A percentile compares a stretch with the other conserved stretches of the same genome.
Evolutionary conservation across 192 early-diverging fungal genomes (phyloP).

Genomic region (Spizellomyces punctatus): DNA sequence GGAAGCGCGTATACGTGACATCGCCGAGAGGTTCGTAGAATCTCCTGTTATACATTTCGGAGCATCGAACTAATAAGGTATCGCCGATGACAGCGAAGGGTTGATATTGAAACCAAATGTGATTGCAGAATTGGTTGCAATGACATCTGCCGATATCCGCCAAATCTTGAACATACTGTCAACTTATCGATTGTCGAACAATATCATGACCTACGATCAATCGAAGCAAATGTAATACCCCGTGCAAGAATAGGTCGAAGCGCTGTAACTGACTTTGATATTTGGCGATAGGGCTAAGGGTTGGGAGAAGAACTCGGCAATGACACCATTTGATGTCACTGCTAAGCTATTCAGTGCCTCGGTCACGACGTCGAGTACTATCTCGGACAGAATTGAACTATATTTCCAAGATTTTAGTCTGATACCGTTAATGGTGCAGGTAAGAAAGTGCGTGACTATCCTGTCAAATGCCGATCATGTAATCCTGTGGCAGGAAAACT

Average conservation of each 20-base stretch:
- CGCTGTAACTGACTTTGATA: slow-evolving; percentile 30
- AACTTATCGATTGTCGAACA: slow-evolving; percentile 75
- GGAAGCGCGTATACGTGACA: slow-evolving; percentile 72
- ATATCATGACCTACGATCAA: slow-evolving; percentile 77
- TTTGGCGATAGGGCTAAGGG: slow-evolving; percentile 7
- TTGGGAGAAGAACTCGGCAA: slow-evolving; percentile 63
- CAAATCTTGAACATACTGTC: slow-evolving; percentile 95
- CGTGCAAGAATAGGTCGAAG: slow-evolving; percentile 18
- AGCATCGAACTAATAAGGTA: neutral
- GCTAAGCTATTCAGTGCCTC: slow-evolving; percentile 58
- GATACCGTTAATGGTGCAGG: slow-evolving; percentile 91
- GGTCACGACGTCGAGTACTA: slow-evolving; percentile 49
- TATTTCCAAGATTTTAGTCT: slow-evolving; percentile 91
- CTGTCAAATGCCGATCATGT: no score
- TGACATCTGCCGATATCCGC: slow-evolving; percentile 89
- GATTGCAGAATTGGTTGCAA: slow-evolving; percentile 75
- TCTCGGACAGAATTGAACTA: slow-evolving; percentile 80
- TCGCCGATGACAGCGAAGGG: slow-evolving; percentile 60
- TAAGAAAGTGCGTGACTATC: slow-evolving; percentile 25
- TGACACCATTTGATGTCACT: slow-evolving; percentile 78
- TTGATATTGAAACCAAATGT: slow-evolving; percentile 77
- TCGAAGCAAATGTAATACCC: slow-evolving; percentile 66
- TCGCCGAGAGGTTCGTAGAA: slow-evolving; percentile 61
- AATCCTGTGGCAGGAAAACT: slow-evolving; percentile 68
- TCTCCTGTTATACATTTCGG: no score